Percentiles rank a stretch among this genome's conserved stretches.
Evolutionary conservation across 768 basidiomycete species (phyloP).

Genomic region (Hortiboletus flavorubellus): DNA sequence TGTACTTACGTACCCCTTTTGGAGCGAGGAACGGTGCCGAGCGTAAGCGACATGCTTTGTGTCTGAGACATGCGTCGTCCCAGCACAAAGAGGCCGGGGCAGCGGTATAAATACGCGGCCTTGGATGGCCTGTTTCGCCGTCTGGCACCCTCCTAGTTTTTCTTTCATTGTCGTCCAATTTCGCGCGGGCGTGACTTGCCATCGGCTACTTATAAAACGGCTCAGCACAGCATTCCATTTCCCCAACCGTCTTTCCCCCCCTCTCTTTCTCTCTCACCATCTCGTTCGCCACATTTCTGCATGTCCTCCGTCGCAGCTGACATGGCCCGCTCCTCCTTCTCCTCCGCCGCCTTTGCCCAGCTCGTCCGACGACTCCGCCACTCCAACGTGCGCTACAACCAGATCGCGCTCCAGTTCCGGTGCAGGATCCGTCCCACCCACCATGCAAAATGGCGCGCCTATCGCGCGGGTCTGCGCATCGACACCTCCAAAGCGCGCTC

Average conservation of each 20-base stretch:
- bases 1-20: neutral
- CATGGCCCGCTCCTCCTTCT: constrained; percentile 27
- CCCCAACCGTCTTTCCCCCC: neutral
- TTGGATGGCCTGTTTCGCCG: neutral
- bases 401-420: constrained; percentile 40
- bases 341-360: constrained; percentile 31
- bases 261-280: too few species aligned
- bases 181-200: constrained; percentile 15
- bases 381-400: constrained; percentile 42
- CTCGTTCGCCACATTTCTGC: neutral
- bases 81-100: neutral
- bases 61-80: constrained; percentile 10
- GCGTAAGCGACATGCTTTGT: constrained; percentile 13
- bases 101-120: constrained; percentile 16
- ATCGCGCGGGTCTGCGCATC: constrained; percentile 40
- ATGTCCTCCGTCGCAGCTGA: constrained; percentile 7
- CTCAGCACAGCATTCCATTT: constrained; percentile 10
- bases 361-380: constrained; percentile 41
- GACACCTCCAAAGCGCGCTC: constrained; percentile 40
- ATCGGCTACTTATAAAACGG: neutral
- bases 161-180: neutral
- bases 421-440: constrained; percentile 35
- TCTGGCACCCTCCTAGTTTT: constrained; percentile 5
- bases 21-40: neutral
- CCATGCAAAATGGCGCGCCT: constrained; percentile 48